Percentiles rank a stretch among this genome's conserved stretches.
Evolutionary conservation across 495 filamentous ascomycete species (phyloP).

Genomic region (Penicillium goetzii): DNA sequence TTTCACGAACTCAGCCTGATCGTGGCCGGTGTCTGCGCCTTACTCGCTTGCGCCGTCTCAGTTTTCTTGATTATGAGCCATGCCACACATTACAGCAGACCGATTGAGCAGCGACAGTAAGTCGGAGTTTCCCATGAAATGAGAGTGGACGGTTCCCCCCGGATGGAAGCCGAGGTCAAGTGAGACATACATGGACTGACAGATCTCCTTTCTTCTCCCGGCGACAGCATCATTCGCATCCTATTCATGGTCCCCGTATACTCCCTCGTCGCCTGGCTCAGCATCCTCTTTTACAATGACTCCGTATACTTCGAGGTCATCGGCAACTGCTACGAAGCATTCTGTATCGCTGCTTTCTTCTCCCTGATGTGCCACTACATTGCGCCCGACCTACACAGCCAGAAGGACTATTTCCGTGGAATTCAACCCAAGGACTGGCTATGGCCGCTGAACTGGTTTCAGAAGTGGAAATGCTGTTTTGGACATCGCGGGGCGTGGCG

Average conservation of each 20-base stretch:
- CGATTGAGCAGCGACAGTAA: slow-evolving; percentile 81
- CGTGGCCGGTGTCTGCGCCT: slow-evolving; percentile 51
- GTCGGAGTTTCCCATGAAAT: slow-evolving; percentile 25
- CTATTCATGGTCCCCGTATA: slow-evolving; percentile 91
- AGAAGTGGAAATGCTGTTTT: slow-evolving; percentile 68
- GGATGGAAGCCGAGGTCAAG: not conserved
- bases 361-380: slow-evolving; percentile 85
- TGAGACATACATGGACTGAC: slow-evolving; percentile 19
- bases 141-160: not conserved
- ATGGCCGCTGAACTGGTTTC: slow-evolving; percentile 66
- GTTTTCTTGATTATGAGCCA: slow-evolving; percentile 70
- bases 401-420: slow-evolving; percentile 85
- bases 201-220: not conserved
- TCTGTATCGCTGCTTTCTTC: slow-evolving; percentile 90
- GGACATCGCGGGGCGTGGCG: slow-evolving; percentile 69
- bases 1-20: slow-evolving; percentile 55
- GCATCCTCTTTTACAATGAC: slow-evolving; percentile 75
- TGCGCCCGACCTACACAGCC: slow-evolving; percentile 75
- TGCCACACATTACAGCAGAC: slow-evolving; percentile 81
- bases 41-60: slow-evolving; percentile 49
- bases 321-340: slow-evolving; percentile 89
- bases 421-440: slow-evolving; percentile 74
- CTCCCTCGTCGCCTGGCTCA: slow-evolving; percentile 75
- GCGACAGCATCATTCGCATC: slow-evolving; percentile 83
- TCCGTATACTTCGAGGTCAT: slow-evolving; percentile 82